Conservation (phyloP, 148 eudicot genomes). For the Dysphania ambrosioides region DNA sequence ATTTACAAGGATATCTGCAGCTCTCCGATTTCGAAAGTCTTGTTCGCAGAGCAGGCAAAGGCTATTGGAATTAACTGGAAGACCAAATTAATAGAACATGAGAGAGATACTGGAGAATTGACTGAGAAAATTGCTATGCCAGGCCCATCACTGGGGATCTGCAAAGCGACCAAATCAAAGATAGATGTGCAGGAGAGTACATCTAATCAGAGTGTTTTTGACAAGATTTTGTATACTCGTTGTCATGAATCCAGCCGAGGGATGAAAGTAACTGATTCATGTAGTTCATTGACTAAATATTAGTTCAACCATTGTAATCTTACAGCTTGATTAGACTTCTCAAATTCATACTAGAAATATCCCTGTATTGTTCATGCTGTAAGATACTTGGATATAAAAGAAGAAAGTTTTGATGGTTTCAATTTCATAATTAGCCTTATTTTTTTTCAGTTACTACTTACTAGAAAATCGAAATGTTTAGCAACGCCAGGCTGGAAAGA, state of each 20-base stretch:
- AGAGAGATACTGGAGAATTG: constrained; percentile 5
- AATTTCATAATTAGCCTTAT: no score
- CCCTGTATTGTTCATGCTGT: constrained; percentile 14
- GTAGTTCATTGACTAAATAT: neutral
- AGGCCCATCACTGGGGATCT: neutral
- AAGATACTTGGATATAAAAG: neutral
- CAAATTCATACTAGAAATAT: neutral
- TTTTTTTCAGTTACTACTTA: no score
- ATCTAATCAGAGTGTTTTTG: constrained; percentile 15
- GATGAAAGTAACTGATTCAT: constrained; percentile 5
- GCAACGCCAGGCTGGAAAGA: no score
- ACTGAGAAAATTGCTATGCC: constrained; percentile 8
- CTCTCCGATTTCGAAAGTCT: constrained; percentile 63
- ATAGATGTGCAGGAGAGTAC: constrained; percentile 10
- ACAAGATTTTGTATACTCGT: constrained; percentile 17
- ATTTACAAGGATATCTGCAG: constrained; percentile 67
- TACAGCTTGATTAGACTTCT: constrained; percentile 1
- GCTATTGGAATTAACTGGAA: constrained; percentile 52
- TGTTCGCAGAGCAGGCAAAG: constrained; percentile 67
- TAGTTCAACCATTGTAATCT: neutral
- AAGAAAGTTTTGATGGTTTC: constrained; percentile 14
- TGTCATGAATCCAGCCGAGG: constrained; percentile 16
- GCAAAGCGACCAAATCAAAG: constrained; percentile 8
- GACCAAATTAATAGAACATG: constrained; percentile 27
- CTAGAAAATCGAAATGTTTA: no score